Base-by-base conservation (phyloP, 371 early-diverging fungal species). In the Parasitella parasitica region DNA sequence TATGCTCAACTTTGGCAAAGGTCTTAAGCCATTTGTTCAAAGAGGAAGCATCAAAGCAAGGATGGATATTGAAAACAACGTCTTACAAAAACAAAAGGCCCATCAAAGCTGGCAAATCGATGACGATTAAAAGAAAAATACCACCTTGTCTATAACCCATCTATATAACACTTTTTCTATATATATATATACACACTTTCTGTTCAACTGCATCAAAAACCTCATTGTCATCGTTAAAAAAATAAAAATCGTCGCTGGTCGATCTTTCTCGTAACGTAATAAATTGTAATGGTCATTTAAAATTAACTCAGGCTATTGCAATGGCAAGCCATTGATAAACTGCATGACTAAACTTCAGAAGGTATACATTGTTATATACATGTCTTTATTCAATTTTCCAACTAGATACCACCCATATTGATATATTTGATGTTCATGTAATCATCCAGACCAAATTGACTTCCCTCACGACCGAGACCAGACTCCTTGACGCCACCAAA, bases 401-500 rank as follows among this genome's bases (percentile, higher is more conserved):
- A 27, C 30, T 56, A 56, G 36, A 56, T 38, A 39, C 56, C 56
- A 28, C 8, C 76, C 63, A 89, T 67, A 66, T 77, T 82, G 60
- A 90, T 73, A 55, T 74, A 78, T 64, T 90, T 90, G 54, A 86
- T 74, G 51, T 86, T 69, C 16, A 84, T 64, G 59, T 85, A 90
- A 39, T 89, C 91, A 58, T 84, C 81, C 43, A 89, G 73, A 28
- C 91, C 91, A 63, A 85, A 85, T 62, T 83, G 81, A 34, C 87
- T 87, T 49, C 91, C 93, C 70, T 93, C 93, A 13, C 91, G 83
- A n/a, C 93, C 93, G 1, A 91, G 24, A 20, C 93, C 93, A 46
- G 88, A 89, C 55, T 91, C 87, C 76, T 93, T 92, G 76, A 93
- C 85, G 41, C 93, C 93, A 55, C 94, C 94, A 67, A 93, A 93